phyloP scores from a whole-genome alignment of 2,329 filamentous ascomycete genomes.

The Fusarium udum region DNA sequence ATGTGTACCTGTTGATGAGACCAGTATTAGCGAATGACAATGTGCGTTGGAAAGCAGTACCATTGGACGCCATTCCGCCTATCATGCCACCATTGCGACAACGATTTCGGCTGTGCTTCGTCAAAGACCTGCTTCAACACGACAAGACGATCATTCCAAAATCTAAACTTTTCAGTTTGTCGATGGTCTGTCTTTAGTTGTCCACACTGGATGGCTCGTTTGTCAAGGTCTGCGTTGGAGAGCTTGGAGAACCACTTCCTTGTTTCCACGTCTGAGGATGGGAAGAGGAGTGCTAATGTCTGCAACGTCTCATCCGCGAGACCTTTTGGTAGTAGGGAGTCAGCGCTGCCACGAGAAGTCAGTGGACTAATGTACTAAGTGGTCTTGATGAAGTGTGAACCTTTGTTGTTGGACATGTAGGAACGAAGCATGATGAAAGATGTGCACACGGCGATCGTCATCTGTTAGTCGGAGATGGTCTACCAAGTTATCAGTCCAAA shows the following conservation, averaged over 20 bases:
- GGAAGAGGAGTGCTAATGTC: neutral
- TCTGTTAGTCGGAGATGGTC: neutral
- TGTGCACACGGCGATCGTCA: neutral
- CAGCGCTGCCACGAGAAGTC: neutral
- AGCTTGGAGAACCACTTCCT: neutral
- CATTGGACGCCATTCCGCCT: neutral
- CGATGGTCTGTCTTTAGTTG: neutral
- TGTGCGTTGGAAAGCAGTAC: neutral
- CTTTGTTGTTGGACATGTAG: neutral
- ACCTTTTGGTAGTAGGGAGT: neutral
- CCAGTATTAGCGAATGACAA: neutral
- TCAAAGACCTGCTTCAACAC: neutral
- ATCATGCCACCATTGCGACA: neutral
- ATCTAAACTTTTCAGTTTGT: neutral
- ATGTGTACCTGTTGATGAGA: neutral
- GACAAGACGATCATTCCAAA: neutral
- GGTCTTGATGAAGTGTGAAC: neutral
- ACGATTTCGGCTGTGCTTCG: neutral
- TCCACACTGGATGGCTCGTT: neutral
- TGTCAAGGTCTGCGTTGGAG: neutral
- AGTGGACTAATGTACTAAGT: fast-evolving
- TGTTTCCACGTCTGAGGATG: neutral
- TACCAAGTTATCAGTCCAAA: neutral
- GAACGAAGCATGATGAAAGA: neutral
- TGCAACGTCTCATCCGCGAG: neutral